phyloP scores from a whole-genome alignment of 2,329 filamentous ascomycete species.

The Fusarium albosuccineum region DNA sequence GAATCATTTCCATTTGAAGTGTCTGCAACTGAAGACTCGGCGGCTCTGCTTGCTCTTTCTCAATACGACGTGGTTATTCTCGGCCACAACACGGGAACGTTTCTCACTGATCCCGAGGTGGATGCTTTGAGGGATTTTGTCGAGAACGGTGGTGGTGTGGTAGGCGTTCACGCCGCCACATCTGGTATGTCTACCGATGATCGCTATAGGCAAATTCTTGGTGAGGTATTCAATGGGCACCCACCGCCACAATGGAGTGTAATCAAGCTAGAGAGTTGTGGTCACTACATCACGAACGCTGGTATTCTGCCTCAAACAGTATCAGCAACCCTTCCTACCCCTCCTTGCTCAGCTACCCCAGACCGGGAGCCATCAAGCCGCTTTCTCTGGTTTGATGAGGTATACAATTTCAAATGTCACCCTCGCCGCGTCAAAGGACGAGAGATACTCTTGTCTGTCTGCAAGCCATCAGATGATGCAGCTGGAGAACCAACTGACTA shows the following conservation, averaged over 20 bases:
- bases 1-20: constrained; percentile 11
- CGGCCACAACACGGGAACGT: constrained; percentile 25
- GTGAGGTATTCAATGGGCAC: constrained; percentile 21
- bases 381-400: constrained; percentile 29
- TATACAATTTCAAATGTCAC: constrained; percentile 26
- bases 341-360: accelerated
- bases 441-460: background rate
- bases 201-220: constrained; percentile 21
- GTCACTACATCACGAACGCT: constrained; percentile 2
- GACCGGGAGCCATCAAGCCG: accelerated
- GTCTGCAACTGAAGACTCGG: constrained; percentile 18
- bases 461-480: background rate
- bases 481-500: background rate
- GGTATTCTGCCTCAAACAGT: background rate
- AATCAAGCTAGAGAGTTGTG: background rate
- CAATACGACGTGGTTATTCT: constrained; percentile 15
- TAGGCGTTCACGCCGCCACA: constrained; percentile 31
- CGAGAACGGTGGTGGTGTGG: constrained; percentile 18
- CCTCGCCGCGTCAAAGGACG: background rate
- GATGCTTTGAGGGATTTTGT: background rate
- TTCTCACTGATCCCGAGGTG: background rate
- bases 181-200: background rate
- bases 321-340: background rate
- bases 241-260: constrained; percentile 27
- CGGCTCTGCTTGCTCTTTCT: background rate